Percentiles rank a stretch among this genome's conserved stretches.
Conservation (phyloP, 169 alveolate species). For the Plasmodium coatneyi region DNA sequence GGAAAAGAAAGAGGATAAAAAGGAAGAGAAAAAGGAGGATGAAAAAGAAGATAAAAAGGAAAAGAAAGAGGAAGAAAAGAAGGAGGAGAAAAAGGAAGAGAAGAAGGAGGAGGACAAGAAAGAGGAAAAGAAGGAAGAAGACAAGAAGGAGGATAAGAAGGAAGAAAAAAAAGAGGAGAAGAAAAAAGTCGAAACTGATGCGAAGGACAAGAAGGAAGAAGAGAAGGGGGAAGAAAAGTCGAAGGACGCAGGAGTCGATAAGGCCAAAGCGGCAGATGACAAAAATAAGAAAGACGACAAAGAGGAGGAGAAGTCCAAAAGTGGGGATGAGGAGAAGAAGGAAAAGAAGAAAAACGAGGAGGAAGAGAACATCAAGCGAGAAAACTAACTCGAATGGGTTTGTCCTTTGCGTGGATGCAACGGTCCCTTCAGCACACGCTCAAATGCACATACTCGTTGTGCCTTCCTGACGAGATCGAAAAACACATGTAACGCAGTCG, state of each 20-base stretch:
- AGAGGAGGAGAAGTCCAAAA: background rate
- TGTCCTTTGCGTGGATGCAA: background rate
- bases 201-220: constrained; percentile 1
- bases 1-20: constrained; percentile 40
- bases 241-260: too few species aligned
- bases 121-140: constrained; percentile 51
- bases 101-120: constrained; percentile 57
- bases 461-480: background rate
- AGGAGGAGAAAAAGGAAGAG: background rate
- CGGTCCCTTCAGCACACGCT: background rate
- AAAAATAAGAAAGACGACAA: constrained; percentile 22
- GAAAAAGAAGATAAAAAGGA: constrained; percentile 50
- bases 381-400: background rate
- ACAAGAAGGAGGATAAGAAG: constrained; percentile 66
- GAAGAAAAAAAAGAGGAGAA: constrained; percentile 72
- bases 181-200: constrained; percentile 77
- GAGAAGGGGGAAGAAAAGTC: constrained; percentile 40
- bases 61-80: constrained; percentile 11
- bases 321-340: background rate
- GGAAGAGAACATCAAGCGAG: constrained; percentile 21
- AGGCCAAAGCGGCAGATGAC: too few species aligned
- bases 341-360: constrained; percentile 15
- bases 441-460: background rate
- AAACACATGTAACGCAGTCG: background rate
- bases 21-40: constrained; percentile 34